Conservation (phyloP, 768 basidiomycete species). For the Termitomyces bulborhizus region DNA sequence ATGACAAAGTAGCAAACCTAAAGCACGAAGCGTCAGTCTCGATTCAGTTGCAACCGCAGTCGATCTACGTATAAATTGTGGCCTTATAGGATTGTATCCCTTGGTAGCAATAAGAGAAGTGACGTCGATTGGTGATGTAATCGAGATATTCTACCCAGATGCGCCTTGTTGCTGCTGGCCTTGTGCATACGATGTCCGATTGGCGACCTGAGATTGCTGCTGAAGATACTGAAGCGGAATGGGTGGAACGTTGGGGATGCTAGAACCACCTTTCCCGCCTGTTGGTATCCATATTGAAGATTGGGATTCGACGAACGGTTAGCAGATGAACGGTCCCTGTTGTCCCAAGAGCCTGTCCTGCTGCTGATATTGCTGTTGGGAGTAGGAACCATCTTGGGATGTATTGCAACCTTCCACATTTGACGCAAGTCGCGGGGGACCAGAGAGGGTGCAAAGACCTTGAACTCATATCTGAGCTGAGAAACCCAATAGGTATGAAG, state of each 20-base stretch:
- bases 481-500: too few species aligned
- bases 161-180: constrained; percentile 14
- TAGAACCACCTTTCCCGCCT: constrained; percentile 29
- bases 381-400: constrained; percentile 28
- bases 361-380: constrained; percentile 30
- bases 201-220: constrained; percentile 36
- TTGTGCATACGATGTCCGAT: constrained; percentile 28
- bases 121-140: constrained; percentile 76
- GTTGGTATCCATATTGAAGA: constrained; percentile 57
- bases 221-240: constrained; percentile 72
- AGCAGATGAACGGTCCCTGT: constrained; percentile 52
- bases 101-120: constrained; percentile 80
- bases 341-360: constrained; percentile 52
- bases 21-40: background rate
- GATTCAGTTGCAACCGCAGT: background rate
- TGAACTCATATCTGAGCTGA: too few species aligned
- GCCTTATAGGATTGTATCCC: constrained; percentile 87
- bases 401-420: constrained; percentile 67
- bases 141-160: constrained; percentile 37
- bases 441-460: background rate
- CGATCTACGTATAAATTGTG: constrained; percentile 57
- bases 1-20: constrained; percentile 95
- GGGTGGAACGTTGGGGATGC: constrained; percentile 60
- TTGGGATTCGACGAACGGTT: constrained; percentile 65
- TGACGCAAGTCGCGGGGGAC: constrained; percentile 44